Percentiles rank a stretch among this genome's conserved stretches.
Conservation (phyloP, 352 stramenopile genomes). For the Phytopythium aichiense region DNA sequence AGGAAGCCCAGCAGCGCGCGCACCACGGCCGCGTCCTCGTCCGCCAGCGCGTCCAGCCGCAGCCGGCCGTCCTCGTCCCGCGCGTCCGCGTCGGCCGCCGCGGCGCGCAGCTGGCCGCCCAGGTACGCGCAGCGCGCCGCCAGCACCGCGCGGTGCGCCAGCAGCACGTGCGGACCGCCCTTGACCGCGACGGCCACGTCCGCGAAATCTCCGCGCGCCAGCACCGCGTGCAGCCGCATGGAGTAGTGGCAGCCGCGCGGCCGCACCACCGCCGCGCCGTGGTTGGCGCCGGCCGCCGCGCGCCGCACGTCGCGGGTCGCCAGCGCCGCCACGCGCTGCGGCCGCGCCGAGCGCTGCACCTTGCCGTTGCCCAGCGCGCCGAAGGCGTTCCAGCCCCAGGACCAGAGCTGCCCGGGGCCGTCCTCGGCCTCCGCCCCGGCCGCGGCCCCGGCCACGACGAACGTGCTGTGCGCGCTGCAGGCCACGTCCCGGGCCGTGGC, state of each 20-base stretch:
- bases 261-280: slow-evolving; percentile 49
- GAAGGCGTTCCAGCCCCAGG: slow-evolving; percentile 87
- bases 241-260: slow-evolving; percentile 62
- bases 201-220: slow-evolving; percentile 44
- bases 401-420: slow-evolving; percentile 47
- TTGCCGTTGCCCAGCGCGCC: slow-evolving; percentile 72
- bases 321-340: slow-evolving; percentile 52
- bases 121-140: slow-evolving; percentile 61
- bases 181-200: slow-evolving; percentile 40
- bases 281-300: slow-evolving; percentile 64
- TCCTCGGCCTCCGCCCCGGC: neutral
- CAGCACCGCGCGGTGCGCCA: slow-evolving; percentile 51
- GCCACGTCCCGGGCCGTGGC: slow-evolving; percentile 11
- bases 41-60: slow-evolving; percentile 44
- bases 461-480: slow-evolving; percentile 77
- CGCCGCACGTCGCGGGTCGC: slow-evolving; percentile 53
- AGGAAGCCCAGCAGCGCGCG: slow-evolving; percentile 61
- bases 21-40: slow-evolving; percentile 59
- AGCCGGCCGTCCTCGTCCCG: slow-evolving; percentile 15
- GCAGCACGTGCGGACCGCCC: slow-evolving; percentile 4
- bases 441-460: slow-evolving; percentile 34
- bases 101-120: slow-evolving; percentile 44
- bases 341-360: slow-evolving; percentile 67
- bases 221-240: slow-evolving; percentile 50
- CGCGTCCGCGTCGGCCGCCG: neutral